Evolutionary conservation across 1,284 basidiomycete genomes (phyloP).

Genomic region (Irpex sp.): DNA sequence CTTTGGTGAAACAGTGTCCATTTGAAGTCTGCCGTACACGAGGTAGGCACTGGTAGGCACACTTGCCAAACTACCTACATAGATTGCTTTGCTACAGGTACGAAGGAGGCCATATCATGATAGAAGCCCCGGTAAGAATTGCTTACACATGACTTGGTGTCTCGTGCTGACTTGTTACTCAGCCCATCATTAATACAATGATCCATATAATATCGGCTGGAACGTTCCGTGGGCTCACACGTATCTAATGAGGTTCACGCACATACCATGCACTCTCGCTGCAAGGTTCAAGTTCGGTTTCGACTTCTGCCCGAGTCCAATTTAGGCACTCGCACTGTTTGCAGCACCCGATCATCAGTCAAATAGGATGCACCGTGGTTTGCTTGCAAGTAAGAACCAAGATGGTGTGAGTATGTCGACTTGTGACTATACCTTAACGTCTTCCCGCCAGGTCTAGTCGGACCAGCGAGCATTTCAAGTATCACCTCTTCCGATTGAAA

Average conservation of each 20-base stretch:
- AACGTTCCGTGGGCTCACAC: not conserved
- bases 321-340: not conserved
- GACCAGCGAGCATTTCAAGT: no score
- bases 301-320: not conserved
- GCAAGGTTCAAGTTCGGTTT: not conserved
- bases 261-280: not conserved
- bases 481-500: no score
- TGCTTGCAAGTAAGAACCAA: not conserved
- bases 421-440: not conserved
- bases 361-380: not conserved
- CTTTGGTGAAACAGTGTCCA: not conserved
- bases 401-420: not conserved
- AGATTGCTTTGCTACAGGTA: constrained; percentile 1
- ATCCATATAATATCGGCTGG: not conserved
- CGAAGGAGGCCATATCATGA: not conserved
- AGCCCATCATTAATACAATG: not conserved
- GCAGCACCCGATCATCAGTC: not conserved
- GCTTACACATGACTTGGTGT: not conserved
- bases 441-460: not conserved
- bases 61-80: not conserved
- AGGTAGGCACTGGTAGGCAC: not conserved
- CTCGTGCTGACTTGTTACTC: not conserved
- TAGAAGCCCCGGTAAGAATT: not conserved
- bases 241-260: not conserved
- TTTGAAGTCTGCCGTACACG: not conserved